A percentile compares a stretch with the other conserved stretches of the same genome.
Conservation (phyloP, 2,329 filamentous ascomycete genomes). For the Ceratocystis smalleyi region DNA sequence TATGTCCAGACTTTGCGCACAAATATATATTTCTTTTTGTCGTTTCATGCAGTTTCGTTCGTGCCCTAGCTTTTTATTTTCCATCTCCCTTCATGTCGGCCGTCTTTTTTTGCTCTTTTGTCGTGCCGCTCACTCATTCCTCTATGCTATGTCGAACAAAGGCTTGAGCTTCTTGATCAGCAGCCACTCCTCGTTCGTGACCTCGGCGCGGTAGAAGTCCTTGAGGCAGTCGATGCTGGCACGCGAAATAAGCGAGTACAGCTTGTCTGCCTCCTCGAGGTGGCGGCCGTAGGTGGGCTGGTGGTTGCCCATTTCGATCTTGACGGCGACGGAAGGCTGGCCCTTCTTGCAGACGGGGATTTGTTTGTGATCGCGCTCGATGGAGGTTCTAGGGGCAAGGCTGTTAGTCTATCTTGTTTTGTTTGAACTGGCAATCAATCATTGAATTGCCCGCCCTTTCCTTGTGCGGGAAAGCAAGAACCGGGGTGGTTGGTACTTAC, state of each 20-base stretch:
- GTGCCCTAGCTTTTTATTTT: neutral
- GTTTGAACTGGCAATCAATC: neutral
- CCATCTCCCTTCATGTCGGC: neutral
- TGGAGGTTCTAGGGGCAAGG: constrained; percentile 52
- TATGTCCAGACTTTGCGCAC: neutral
- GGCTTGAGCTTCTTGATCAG: constrained; percentile 92
- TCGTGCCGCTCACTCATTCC: neutral
- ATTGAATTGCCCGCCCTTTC: neutral
- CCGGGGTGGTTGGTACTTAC: constrained; percentile 39
- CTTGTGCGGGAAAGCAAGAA: neutral
- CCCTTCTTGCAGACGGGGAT: constrained; percentile 86
- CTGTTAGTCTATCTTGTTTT: constrained; percentile 20
- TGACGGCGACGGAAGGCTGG: constrained; percentile 91
- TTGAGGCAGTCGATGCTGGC: constrained; percentile 88
- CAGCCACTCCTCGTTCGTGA: constrained; percentile 83
- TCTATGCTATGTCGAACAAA: constrained; percentile 69
- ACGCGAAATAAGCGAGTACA: constrained; percentile 80
- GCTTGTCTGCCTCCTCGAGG: constrained; percentile 72
- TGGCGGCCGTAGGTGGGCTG: constrained; percentile 93
- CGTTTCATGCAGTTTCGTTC: neutral
- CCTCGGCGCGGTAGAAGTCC: constrained; percentile 81
- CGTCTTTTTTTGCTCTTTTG: neutral
- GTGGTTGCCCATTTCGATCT: constrained; percentile 84
- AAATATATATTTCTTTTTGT: neutral
- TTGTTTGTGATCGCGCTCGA: constrained; percentile 95